Evolutionary conservation across 176 grass and related monocot genomes (phyloP).

Genomic region (Phoenix dactylifera): DNA sequence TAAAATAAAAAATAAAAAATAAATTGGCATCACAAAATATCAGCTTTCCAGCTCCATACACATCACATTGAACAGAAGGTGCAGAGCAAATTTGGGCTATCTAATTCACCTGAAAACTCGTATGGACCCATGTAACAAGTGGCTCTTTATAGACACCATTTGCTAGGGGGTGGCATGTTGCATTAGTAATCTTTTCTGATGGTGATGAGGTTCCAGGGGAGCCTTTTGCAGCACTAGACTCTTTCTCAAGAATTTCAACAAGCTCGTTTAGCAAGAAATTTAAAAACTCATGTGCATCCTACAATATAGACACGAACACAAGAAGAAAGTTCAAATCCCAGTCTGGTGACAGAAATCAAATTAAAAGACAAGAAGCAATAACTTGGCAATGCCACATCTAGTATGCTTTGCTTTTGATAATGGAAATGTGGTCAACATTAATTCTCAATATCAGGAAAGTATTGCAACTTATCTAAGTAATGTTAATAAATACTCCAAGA

Average conservation of each 20-base stretch:
- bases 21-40: slow-evolving; percentile 1
- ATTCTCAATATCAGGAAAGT: too few species aligned
- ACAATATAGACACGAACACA: too few species aligned
- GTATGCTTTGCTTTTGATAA: too few species aligned
- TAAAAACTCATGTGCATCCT: slow-evolving; percentile 97
- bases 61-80: neutral
- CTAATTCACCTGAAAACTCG: slow-evolving; percentile 72
- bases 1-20: neutral
- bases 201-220: slow-evolving; percentile 42
- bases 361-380: too few species aligned
- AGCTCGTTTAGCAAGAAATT: slow-evolving; percentile 96
- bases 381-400: too few species aligned
- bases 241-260: slow-evolving; percentile 93
- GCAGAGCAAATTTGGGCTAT: too few species aligned
- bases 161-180: slow-evolving; percentile 29
- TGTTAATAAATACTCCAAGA: too few species aligned
- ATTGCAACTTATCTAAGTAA: too few species aligned
- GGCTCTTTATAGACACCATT: slow-evolving; percentile 79
- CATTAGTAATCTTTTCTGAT: slow-evolving; percentile 49
- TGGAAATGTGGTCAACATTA: too few species aligned
- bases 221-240: slow-evolving; percentile 35
- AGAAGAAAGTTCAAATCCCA: too few species aligned
- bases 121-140: slow-evolving; percentile 70
- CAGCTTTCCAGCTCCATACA: neutral
- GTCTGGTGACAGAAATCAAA: too few species aligned